Base-by-base conservation (phyloP, 2,329 filamentous ascomycete species). In the Cercospora zeina region DNA sequence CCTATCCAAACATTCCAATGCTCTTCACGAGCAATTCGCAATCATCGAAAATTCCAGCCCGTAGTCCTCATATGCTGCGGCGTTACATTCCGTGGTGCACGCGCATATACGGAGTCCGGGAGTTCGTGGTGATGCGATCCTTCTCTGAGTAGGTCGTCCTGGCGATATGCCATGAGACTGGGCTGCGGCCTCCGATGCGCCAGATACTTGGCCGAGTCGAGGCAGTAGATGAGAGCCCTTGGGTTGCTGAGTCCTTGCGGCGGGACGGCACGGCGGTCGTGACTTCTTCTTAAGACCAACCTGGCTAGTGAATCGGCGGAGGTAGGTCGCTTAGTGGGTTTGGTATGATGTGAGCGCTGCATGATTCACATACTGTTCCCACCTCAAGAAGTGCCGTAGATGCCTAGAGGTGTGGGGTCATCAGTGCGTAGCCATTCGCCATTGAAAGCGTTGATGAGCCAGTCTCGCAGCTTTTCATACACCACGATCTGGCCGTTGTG, bases 391-490 rank as follows among this genome's bases (percentile, higher is more conserved):
- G 37, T 42, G 31, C 57, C 58, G 30, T 64, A 60, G 47, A 62
- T 61, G 9, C 62, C 30, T 50, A 69, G 73, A 10, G 85, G 85
- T 30, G 76, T 76, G 0, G 84, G 82, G 58, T 83, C 74, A 14
- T 80, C 77, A 16, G 82, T 85, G 53, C 81, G 79, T 54, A 93
- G 80, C 91, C 93, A 97, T 76, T 97, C 92, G 56, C 95, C 95
- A 69, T 97, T 97, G 75, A 99, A 99, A 1, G 95, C 95, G 74
- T 97, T 97, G 73, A 97, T 85, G 59, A 99, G 86, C 93, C 93
- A 99, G 74, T 90, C 93, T 62, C 83, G 87, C 33, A 96, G 76
- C 78, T 91, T 96, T 69, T 96, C 89, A 73, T 95, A 97, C 6
- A 99, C 93, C 69, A 97, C 90, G 61, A 81, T 82, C 74, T 96